These are phyloP conservation scores for Fusarium paranaense DNA, from an alignment of 2,329 filamentous ascomycete genomes.

Conservation along the genomic window DNA sequence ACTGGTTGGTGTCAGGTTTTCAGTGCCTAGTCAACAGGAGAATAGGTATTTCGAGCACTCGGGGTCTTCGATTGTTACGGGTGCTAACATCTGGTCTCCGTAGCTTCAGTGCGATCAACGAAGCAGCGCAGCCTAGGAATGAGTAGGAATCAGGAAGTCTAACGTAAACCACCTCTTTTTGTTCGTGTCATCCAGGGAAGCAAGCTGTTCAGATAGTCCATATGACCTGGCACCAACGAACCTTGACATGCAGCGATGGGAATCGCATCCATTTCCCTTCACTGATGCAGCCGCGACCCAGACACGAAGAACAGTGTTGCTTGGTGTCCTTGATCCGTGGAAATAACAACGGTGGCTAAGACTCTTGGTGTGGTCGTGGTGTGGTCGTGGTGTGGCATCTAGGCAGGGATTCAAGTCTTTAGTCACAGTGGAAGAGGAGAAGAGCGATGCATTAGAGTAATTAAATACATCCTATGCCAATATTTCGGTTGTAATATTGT, in stretches of 20 bases:
- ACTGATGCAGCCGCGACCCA: not conserved
- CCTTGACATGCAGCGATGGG: not conserved
- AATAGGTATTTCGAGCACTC: not conserved
- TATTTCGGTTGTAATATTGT: not conserved
- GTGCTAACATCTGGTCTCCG: not conserved
- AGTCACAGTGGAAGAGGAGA: not conserved
- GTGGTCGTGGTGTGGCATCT: not conserved
- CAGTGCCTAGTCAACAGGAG: not conserved
- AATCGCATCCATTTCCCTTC: not conserved
- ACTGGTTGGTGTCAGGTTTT: not conserved
- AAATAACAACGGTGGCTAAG: not conserved
- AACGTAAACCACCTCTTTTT: not conserved
- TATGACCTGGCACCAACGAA: not conserved
- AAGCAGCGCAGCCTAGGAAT: not conserved
- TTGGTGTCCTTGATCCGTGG: not conserved
- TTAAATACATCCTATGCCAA: not conserved
- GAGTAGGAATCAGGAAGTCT: not conserved
- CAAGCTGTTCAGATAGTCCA: not conserved
- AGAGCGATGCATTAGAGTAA: not conserved
- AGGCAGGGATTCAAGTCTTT: not conserved
- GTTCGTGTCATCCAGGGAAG: not conserved
- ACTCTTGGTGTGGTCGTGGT: not conserved
- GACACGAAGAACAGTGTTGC: not conserved
- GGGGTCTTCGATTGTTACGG: too few species aligned
- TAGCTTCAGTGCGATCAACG: too few species aligned